phyloP scores from a whole-genome alignment of 1,139 yeast species.

The Kluyveromyces sp. region DNA sequence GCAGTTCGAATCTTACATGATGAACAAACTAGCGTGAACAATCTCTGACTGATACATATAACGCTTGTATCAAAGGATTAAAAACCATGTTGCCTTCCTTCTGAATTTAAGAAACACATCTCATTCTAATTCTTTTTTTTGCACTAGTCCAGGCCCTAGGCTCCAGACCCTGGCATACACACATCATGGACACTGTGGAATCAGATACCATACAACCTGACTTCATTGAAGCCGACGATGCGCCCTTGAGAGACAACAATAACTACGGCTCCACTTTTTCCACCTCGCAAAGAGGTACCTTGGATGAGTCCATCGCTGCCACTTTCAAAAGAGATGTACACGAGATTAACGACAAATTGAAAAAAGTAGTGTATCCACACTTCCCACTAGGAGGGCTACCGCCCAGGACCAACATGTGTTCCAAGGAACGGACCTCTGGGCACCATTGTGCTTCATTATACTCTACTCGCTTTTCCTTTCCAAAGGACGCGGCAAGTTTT shows the following conservation, averaged over 20 bases:
- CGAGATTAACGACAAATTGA: constrained; percentile 27
- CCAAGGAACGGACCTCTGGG: constrained; percentile 24
- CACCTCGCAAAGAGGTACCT: constrained; percentile 22
- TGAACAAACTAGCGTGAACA: constrained; percentile 32
- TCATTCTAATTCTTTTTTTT: constrained; percentile 2
- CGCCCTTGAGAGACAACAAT: background rate
- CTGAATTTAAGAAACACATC: constrained; percentile 18
- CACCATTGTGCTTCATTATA: constrained; percentile 26
- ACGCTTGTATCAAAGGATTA: constrained; percentile 23
- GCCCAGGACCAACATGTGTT: constrained; percentile 4
- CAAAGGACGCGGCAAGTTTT: constrained; percentile 23
- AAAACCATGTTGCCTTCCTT: constrained; percentile 34
- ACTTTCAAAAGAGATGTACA: constrained; percentile 27
- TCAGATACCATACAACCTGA: constrained; percentile 12
- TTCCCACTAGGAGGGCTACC: constrained; percentile 15
- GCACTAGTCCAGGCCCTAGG: background rate
- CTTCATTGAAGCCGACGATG: constrained; percentile 17
- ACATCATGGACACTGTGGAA: constrained; percentile 14
- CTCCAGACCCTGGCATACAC: background rate
- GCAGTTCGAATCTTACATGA: constrained; percentile 14
- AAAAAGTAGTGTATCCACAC: constrained; percentile 29
- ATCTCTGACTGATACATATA: constrained; percentile 27
- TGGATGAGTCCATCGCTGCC: constrained; percentile 25
- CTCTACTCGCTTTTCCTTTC: constrained; percentile 23
- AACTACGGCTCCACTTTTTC: constrained; percentile 1